A percentile compares a stretch with the other conserved stretches of the same genome.
phyloP scores from a whole-genome alignment of 2,329 filamentous ascomycete genomes.

The Scleromitrula shiraiana region DNA sequence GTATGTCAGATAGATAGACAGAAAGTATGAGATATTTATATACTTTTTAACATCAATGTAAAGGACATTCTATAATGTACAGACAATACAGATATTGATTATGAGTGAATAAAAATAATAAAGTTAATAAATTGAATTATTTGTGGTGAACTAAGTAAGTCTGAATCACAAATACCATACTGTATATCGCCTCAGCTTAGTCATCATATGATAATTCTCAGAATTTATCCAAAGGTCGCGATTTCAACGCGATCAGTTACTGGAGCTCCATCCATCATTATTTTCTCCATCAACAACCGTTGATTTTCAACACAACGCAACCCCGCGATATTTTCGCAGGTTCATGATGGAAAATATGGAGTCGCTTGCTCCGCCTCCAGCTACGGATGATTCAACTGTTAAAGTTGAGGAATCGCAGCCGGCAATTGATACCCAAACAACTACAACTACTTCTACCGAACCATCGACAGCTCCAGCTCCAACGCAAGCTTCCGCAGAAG shows the following conservation, averaged over 20 bases:
- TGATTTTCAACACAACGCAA: not conserved
- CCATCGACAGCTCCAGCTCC: not conserved
- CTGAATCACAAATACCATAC: too few species aligned
- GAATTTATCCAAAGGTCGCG: constrained; percentile 4
- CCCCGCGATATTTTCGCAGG: constrained; percentile 6
- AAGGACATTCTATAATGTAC: too few species aligned
- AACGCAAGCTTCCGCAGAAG: not conserved
- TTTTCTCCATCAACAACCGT: not conserved
- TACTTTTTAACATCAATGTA: not conserved
- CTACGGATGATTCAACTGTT: not conserved
- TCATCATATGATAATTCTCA: not conserved
- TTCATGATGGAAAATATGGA: constrained; percentile 3
- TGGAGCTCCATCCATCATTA: constrained; percentile 6
- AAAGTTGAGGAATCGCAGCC: constrained; percentile 2
- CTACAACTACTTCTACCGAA: too few species aligned
- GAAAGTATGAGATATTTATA: not conserved
- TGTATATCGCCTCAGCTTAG: not conserved
- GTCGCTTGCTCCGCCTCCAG: not conserved
- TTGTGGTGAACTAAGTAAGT: not conserved
- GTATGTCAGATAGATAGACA: too few species aligned
- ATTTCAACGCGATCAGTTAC: constrained; percentile 5
- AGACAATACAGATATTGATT: too few species aligned
- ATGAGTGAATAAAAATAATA: not conserved
- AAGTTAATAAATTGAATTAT: not conserved
- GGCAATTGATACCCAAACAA: constrained; percentile 2